phyloP scores from a whole-genome alignment of 345 rosid genomes.

The Syzygium jambos region DNA sequence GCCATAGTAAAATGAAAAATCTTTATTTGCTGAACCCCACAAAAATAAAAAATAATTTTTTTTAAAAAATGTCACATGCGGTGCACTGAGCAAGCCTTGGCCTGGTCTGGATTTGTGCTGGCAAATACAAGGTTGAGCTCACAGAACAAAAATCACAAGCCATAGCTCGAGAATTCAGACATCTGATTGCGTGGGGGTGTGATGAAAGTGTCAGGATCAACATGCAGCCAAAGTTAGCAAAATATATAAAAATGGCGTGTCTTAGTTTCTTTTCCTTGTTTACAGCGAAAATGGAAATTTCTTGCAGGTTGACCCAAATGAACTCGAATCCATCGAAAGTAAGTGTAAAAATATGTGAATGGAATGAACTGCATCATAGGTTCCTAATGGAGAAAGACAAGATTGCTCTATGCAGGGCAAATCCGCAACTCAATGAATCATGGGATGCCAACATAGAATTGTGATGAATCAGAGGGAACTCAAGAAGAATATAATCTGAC shows the following conservation, averaged over 20 bases:
- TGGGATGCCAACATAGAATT: not conserved
- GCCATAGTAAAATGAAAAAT: not conserved
- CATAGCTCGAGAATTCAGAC: not conserved
- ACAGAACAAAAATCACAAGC: not conserved
- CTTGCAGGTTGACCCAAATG: not conserved
- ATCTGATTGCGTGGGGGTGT: not conserved
- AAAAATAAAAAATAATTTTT: not conserved
- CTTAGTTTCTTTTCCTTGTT: not conserved
- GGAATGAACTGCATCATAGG: no score
- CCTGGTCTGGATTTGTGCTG: not conserved
- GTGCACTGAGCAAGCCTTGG: not conserved
- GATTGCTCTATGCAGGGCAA: not conserved
- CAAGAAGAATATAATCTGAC: not conserved
- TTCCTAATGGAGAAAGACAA: not conserved
- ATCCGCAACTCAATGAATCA: not conserved
- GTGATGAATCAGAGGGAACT: not conserved
- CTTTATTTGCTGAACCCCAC: not conserved
- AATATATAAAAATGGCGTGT: not conserved
- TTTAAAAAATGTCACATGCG: not conserved
- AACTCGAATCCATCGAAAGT: not conserved
- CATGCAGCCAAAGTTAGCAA: not conserved
- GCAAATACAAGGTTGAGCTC: not conserved
- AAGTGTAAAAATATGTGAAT: no score
- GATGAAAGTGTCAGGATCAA: not conserved
- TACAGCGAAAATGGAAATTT: not conserved